Conservation (phyloP, 2,329 filamentous ascomycete species). For the Phyllosticta citrichinensis region DNA sequence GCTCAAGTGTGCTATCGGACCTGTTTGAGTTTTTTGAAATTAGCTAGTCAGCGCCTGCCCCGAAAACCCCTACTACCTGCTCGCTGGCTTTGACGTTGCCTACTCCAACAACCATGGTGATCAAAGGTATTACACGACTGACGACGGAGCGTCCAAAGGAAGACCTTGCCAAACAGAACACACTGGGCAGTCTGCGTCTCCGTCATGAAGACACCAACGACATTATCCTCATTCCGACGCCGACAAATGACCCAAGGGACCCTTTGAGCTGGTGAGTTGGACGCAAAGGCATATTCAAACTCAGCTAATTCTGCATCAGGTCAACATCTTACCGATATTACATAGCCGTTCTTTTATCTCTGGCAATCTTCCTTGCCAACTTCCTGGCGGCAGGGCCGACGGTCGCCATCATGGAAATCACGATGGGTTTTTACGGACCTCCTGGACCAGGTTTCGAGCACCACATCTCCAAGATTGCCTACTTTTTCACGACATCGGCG, state of each 20-base stretch:
- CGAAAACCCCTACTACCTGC: not conserved
- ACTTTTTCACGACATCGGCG: conserved; percentile 44
- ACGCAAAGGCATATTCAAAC: not conserved
- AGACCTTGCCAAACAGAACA: conserved; percentile 8
- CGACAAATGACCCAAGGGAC: conserved; percentile 39
- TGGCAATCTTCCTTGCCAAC: conserved; percentile 47
- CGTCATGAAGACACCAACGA: conserved; percentile 29
- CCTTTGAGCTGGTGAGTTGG: conserved; percentile 44
- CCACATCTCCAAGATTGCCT: conserved; percentile 37
- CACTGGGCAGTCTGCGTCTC: conserved; percentile 10
- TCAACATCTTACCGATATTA: conserved; percentile 39
- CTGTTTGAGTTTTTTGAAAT: not conserved
- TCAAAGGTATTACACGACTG: conserved; percentile 1
- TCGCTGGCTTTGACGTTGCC: not conserved
- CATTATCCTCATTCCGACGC: conserved; percentile 43
- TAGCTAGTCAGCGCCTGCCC: not conserved
- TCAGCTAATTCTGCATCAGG: conserved; percentile 11
- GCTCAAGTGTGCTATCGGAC: not conserved
- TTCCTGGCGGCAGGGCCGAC: conserved; percentile 47
- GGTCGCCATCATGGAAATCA: conserved; percentile 40
- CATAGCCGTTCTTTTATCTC: conserved; percentile 40
- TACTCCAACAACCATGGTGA: conserved; percentile 2
- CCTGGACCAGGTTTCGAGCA: conserved; percentile 20
- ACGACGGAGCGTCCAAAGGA: conserved; percentile 5
- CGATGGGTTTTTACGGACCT: conserved; percentile 34